A percentile compares a stretch with the other conserved stretches of the same genome.
These are phyloP conservation scores for Quercus engelmannii DNA, from an alignment of 306 rosid genomes.

Conservation along the genomic window DNA sequence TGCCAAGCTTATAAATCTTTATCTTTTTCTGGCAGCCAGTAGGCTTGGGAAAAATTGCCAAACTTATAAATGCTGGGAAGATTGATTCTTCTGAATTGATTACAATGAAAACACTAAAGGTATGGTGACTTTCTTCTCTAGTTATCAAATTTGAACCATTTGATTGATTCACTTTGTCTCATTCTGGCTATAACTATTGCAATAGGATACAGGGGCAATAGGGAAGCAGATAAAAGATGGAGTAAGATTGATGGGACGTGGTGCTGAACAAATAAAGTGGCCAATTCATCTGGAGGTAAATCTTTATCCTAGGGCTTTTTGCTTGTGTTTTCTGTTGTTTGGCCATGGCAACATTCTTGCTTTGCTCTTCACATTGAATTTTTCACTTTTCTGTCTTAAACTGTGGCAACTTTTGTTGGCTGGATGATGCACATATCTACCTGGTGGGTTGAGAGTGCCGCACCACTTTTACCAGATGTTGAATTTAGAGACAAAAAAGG, in stretches of 20 bases:
- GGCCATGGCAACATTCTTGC: conserved; percentile 2
- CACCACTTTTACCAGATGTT: neutral
- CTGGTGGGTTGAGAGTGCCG: neutral
- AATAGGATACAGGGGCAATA: conserved; percentile 82
- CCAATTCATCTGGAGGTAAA: conserved; percentile 90
- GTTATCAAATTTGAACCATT: conserved; percentile 13
- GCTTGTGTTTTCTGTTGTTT: neutral
- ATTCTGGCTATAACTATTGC: conserved; percentile 26
- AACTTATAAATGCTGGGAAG: conserved; percentile 78
- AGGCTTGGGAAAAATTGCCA: conserved; percentile 84
- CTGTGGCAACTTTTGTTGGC: too few species aligned
- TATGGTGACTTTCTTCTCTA: conserved; percentile 24
- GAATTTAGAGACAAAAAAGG: neutral
- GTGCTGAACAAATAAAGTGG: conserved; percentile 86
- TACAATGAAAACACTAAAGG: conserved; percentile 94
- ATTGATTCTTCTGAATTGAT: conserved; percentile 91
- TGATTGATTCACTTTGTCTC: conserved; percentile 17
- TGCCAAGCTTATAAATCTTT: neutral
- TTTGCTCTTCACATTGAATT: conserved; percentile 4
- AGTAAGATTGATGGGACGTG: conserved; percentile 95
- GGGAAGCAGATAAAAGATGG: conserved; percentile 94
- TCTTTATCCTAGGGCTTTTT: conserved; percentile 4
- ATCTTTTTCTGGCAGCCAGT: conserved; percentile 62
- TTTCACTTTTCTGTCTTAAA: conserved; percentile 2
- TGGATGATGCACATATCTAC: neutral